Evolutionary conservation across 192 early-diverging fungal genomes (phyloP), one percentile per base, ranked within the genome.

Genomic region (Coemansia sp.): DNA sequence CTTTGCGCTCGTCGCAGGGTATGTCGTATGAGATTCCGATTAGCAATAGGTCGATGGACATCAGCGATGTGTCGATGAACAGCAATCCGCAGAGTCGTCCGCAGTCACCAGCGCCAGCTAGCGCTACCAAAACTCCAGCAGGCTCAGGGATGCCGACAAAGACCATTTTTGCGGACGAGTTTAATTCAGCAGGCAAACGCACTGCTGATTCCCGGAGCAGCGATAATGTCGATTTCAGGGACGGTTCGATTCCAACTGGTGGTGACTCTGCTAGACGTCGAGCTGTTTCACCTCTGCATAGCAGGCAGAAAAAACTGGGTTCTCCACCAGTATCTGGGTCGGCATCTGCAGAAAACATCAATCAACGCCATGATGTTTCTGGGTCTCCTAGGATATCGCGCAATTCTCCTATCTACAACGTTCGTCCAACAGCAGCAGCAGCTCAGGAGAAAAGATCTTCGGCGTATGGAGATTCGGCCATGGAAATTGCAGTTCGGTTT

Each of bases 1-100:
- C 64, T 1, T 14, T 51, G 64, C 51, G 60, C 60, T 22, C 56
- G 34, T 45, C 11, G 7, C 65, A 39, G 18, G 12, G 28, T 8
- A 57, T 32, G 14, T 34, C 32, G 32, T 34, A 11, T 20, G 48
- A 8, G 35, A 33, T 36, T 39, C 61, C 38, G 53, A 68, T 18
- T 62, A 72, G 15, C 36, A 60, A 39, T 58, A 69, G 63, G 33
- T 72, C 70, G 39, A 66, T 78, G 70, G 79, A 82, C 33, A 56
- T 45, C 17, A 82, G 79, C 75, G 79, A 82, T 36, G 75, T 82
- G 22, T 82, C 79, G 22, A 82, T 76, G 74, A 64, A 52, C 54
- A 82, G 79, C 68, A 72, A 74, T 35, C 68, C 72, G 15, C 58
- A 55, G 51, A 79, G 78, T 52, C 72, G 73, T 41, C 45, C 74